Conservation (phyloP, 805 yeast species). For the Saccharomycopsis sp. region DNA sequence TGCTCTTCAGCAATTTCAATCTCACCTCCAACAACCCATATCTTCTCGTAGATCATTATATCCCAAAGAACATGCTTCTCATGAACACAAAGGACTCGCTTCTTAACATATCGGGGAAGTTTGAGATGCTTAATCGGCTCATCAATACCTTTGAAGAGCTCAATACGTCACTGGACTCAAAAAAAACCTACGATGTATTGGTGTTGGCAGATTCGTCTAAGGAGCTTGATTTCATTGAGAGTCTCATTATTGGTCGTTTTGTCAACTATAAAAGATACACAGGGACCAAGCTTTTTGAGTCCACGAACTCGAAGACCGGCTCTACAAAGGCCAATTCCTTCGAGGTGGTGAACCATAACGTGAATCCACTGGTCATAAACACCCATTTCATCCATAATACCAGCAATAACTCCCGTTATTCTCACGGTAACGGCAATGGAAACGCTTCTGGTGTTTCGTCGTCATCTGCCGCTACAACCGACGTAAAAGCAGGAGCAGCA, state of each 20-base stretch:
- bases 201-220: slow-evolving; percentile 57
- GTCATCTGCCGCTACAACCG: not conserved
- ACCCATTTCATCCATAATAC: slow-evolving; percentile 16
- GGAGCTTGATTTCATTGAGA: slow-evolving; percentile 74
- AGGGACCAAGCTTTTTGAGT: slow-evolving; percentile 51
- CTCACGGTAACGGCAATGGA: not conserved
- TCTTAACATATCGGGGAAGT: slow-evolving; percentile 51
- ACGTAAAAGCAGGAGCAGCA: not conserved
- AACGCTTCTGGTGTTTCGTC: slow-evolving; percentile 7
- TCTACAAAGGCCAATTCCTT: not conserved
- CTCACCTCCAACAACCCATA: slow-evolving; percentile 52
- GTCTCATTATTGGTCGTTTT: slow-evolving; percentile 65
- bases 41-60: slow-evolving; percentile 67
- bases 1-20: slow-evolving; percentile 12
- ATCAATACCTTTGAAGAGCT: slow-evolving; percentile 32
- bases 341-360: slow-evolving; percentile 10
- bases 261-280: slow-evolving; percentile 61
- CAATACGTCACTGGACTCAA: slow-evolving; percentile 23
- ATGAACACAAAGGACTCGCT: slow-evolving; percentile 58
- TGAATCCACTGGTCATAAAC: slow-evolving; percentile 2
- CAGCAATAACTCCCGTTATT: not conserved
- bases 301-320: slow-evolving; percentile 21
- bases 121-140: slow-evolving; percentile 45
- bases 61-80: slow-evolving; percentile 60
- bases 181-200: slow-evolving; percentile 28